These are phyloP conservation scores for Aspergillus floridensis DNA, from an alignment of 2,329 filamentous ascomycete species.

Conservation along the genomic window DNA sequence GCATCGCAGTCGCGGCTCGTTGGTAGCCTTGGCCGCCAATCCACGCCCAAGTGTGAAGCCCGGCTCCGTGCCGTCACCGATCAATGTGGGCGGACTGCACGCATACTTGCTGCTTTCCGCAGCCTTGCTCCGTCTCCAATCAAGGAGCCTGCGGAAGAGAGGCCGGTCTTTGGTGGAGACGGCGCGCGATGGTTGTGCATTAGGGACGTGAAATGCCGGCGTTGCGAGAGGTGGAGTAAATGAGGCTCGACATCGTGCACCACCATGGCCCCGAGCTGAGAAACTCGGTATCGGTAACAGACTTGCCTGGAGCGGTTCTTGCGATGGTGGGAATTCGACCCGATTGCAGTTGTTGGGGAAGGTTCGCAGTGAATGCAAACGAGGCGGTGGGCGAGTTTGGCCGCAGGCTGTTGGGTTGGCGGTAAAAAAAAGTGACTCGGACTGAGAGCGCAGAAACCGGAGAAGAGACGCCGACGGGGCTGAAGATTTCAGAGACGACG, in stretches of 20 bases:
- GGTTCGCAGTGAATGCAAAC: constrained; percentile 17
- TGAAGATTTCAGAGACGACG: constrained; percentile 33
- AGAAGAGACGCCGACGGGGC: constrained; percentile 60
- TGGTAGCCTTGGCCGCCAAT: constrained; percentile 70
- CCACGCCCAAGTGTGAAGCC: constrained; percentile 68
- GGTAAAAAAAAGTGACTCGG: constrained; percentile 57
- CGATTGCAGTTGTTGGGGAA: constrained; percentile 24
- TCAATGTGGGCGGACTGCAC: constrained; percentile 57
- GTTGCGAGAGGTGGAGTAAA: constrained; percentile 2
- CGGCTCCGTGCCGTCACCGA: constrained; percentile 59
- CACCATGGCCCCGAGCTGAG: constrained; percentile 10
- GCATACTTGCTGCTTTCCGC: constrained; percentile 46
- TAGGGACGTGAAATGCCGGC: constrained; percentile 10
- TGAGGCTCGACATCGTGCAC: constrained; percentile 15
- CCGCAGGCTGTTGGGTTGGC: constrained; percentile 35
- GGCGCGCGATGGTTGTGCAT: constrained; percentile 23
- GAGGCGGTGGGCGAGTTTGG: constrained; percentile 14
- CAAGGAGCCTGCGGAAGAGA: constrained; percentile 38
- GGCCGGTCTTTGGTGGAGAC: constrained; percentile 34
- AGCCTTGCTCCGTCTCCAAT: constrained; percentile 34
- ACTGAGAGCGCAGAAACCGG: constrained; percentile 70
- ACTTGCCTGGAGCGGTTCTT: constrained; percentile 29
- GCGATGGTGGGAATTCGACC: constrained; percentile 19
- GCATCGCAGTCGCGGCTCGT: constrained; percentile 83
- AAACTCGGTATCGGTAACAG: constrained; percentile 25